phyloP scores from a whole-genome alignment of 306 rosid genomes.

The Casuarina cunninghamiana region DNA sequence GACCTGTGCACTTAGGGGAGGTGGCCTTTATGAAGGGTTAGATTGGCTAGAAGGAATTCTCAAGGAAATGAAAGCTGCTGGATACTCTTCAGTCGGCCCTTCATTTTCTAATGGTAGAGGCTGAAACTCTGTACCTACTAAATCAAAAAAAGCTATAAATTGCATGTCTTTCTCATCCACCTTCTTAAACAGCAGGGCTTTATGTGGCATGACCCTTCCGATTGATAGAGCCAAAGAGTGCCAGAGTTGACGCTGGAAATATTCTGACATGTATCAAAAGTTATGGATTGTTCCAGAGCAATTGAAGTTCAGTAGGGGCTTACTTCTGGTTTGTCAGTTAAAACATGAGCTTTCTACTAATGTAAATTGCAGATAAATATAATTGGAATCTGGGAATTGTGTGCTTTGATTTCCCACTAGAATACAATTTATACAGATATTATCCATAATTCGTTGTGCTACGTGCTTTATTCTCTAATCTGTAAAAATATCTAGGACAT shows the following conservation, averaged over 20 bases:
- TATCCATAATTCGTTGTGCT: background rate
- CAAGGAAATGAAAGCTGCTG: constrained; percentile 82
- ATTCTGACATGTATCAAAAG: constrained; percentile 10
- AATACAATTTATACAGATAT: background rate
- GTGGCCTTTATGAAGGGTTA: constrained; percentile 93
- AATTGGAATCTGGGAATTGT: constrained; percentile 5
- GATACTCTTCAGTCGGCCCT: constrained; percentile 75
- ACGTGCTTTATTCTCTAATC: background rate
- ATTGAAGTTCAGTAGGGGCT: constrained; percentile 28
- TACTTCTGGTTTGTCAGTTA: constrained; percentile 18
- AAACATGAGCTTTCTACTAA: constrained; percentile 21
- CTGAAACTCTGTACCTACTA: background rate
- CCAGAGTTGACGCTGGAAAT: constrained; percentile 1
- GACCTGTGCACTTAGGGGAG: constrained; percentile 85
- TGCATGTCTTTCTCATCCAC: background rate
- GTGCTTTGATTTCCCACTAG: background rate
- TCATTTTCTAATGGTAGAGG: constrained; percentile 52
- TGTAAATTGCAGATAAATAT: constrained; percentile 34
- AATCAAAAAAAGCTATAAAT: background rate
- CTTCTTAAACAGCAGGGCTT: constrained; percentile 11
- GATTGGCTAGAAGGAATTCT: constrained; percentile 92
- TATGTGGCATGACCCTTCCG: constrained; percentile 11
- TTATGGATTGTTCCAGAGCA: constrained; percentile 4
- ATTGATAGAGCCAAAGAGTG: constrained; percentile 19
- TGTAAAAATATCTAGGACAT: background rate